Percentiles rank a stretch among this genome's conserved stretches.
These are phyloP conservation scores for Lentinula novae-zelandiae DNA, from an alignment of 1,284 basidiomycete species.

Conservation along the genomic window DNA sequence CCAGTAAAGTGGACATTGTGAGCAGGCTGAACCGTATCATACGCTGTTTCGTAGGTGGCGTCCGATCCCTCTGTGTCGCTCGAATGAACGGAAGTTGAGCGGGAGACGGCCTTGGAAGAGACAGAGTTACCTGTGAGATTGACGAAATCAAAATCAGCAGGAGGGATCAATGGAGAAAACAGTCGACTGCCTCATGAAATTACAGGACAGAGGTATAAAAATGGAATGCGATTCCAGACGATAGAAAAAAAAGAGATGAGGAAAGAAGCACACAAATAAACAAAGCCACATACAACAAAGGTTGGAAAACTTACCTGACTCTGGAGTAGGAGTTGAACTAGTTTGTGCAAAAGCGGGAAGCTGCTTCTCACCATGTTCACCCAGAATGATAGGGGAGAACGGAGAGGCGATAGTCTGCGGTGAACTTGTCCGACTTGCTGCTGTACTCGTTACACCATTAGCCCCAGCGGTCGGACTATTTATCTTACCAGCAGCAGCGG, in stretches of 20 bases:
- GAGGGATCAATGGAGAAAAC: neutral
- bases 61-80: neutral
- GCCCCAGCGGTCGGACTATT: neutral
- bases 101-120: neutral
- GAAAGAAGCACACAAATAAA: too few relatives aligned
- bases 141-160: neutral
- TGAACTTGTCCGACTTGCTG: neutral
- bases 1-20: neutral
- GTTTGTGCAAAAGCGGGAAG: neutral
- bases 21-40: neutral
- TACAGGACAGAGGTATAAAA: too few relatives aligned
- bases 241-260: too few relatives aligned
- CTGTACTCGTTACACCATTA: neutral
- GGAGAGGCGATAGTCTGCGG: constrained; percentile 1
- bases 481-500: neutral
- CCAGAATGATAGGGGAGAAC: constrained; percentile 5
- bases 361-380: constrained; percentile 1
- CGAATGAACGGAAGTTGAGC: neutral
- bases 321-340: neutral
- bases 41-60: neutral
- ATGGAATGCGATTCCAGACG: too few relatives aligned
- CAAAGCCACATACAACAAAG: too few relatives aligned
- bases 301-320: neutral
- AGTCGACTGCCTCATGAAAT: neutral
- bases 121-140: neutral